phyloP scores from a whole-genome alignment of 257 asterid species.

The Fraxinus cuspidata region DNA sequence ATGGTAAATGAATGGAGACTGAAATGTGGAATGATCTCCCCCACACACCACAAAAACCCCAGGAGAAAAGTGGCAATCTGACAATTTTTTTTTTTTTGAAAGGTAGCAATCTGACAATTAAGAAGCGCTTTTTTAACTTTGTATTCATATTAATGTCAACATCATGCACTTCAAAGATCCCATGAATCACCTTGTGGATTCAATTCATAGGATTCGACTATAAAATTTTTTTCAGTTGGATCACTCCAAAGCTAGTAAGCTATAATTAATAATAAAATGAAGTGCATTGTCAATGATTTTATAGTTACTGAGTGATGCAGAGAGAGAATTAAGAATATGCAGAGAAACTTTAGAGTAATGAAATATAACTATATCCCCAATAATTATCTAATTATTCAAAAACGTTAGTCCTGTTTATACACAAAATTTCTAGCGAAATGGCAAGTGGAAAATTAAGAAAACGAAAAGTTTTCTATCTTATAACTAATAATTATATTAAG shows the following conservation, averaged over 20 bases:
- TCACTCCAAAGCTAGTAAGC: neutral
- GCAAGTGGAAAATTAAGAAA: neutral
- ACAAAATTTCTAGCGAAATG: neutral
- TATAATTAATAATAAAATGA: neutral
- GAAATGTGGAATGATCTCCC: neutral
- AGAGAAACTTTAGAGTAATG: neutral
- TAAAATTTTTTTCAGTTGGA: neutral
- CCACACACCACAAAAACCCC: neutral
- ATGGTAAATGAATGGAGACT: neutral
- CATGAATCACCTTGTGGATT: neutral
- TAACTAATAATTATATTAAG: neutral
- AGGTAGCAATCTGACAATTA: neutral
- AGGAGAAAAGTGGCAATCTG: neutral
- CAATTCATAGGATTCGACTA: neutral
- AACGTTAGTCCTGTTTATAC: too few species aligned
- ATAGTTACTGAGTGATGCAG: neutral
- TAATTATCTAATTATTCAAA: neutral
- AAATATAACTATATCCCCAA: neutral
- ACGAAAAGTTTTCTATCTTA: neutral
- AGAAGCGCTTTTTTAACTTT: neutral
- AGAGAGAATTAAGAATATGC: neutral
- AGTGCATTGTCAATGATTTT: neutral
- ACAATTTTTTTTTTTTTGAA: too few species aligned
- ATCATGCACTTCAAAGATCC: neutral
- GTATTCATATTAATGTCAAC: neutral